Evolutionary conservation across 345 rosid species (phyloP).

Genomic region (Excoecaria cochinchinensis): DNA sequence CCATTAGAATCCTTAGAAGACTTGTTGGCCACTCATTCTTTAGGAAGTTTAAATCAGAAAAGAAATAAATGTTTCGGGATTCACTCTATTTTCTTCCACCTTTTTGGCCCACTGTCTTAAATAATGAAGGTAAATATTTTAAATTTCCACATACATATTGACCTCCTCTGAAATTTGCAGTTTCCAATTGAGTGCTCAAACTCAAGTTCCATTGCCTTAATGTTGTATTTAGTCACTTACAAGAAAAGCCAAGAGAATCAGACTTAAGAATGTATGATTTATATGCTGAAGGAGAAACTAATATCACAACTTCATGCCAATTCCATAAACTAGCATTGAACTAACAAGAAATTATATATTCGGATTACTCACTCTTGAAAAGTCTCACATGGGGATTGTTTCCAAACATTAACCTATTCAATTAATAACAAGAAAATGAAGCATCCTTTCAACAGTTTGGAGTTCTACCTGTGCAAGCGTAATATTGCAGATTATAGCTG

Average conservation of each 20-base stretch:
- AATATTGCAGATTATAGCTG: constrained; percentile 95
- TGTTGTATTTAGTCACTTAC: background rate
- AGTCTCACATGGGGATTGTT: background rate
- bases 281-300: background rate
- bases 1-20: no score
- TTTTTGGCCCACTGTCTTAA: no score
- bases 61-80: no score
- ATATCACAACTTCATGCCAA: background rate
- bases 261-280: background rate
- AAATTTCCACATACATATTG: background rate
- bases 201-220: background rate
- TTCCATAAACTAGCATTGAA: background rate
- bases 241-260: background rate
- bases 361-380: background rate
- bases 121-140: background rate
- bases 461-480: constrained; percentile 84
- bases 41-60: no score
- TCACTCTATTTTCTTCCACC: no score
- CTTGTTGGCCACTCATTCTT: no score
- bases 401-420: background rate
- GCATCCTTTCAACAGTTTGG: constrained; percentile 6
- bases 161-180: background rate
- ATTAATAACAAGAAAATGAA: background rate
- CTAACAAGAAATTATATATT: background rate
- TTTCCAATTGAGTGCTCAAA: background rate